Evolutionary conservation across 2,329 filamentous ascomycete genomes (phyloP).

Genomic region (Diaporthe citri): DNA sequence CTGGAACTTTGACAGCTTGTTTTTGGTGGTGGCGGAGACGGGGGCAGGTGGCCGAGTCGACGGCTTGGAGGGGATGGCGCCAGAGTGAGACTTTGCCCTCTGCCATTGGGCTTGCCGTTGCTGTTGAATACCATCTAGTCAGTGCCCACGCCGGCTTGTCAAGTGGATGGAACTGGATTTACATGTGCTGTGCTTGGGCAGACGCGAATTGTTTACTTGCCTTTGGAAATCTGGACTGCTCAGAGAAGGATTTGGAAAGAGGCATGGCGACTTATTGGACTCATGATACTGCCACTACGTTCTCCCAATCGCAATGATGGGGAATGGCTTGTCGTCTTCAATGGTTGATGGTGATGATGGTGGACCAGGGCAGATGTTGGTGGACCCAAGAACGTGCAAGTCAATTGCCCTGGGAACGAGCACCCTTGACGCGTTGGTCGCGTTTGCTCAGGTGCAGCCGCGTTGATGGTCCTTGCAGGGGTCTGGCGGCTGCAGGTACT

Average conservation of each 20-base stretch:
- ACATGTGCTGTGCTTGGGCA: background rate
- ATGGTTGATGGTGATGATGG: background rate
- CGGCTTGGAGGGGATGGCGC: constrained; percentile 52
- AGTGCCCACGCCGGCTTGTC: background rate
- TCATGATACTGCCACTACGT: constrained; percentile 41
- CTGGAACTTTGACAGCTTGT: constrained; percentile 69
- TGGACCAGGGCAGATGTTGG: constrained; percentile 6
- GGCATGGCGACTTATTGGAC: constrained; percentile 48
- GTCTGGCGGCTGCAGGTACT: background rate
- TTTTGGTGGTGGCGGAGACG: constrained; percentile 70
- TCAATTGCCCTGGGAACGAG: constrained; percentile 31
- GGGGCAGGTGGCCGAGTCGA: constrained; percentile 52
- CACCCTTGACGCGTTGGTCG: constrained; percentile 23
- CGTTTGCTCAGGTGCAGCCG: constrained; percentile 12
- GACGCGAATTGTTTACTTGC: constrained; percentile 41
- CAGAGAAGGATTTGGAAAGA: constrained; percentile 57
- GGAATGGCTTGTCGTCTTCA: background rate
- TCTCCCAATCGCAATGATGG: constrained; percentile 5
- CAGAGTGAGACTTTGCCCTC: constrained; percentile 64
- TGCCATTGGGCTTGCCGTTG: constrained; percentile 63
- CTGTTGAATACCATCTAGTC: background rate
- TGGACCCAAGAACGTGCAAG: constrained; percentile 10
- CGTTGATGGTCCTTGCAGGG: constrained; percentile 18
- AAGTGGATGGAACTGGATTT: background rate
- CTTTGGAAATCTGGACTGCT: constrained; percentile 51